Conservation (phyloP, 2,329 filamentous ascomycete species). For the Colletotrichum cereale region DNA sequence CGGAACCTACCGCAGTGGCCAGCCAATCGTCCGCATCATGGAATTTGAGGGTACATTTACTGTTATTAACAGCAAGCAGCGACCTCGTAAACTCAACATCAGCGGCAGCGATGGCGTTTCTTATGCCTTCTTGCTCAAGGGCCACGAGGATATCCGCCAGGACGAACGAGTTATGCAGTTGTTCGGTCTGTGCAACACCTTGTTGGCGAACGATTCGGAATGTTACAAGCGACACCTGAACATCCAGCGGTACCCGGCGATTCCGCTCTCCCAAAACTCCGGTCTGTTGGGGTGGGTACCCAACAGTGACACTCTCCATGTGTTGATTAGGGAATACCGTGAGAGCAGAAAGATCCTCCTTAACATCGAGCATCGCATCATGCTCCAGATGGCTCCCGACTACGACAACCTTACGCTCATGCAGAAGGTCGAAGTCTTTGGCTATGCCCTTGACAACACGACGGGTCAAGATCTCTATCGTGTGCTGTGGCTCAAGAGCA, state of each 20-base stretch:
- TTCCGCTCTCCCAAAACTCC: conserved; percentile 95
- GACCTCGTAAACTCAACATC: conserved; percentile 88
- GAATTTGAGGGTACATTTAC: conserved; percentile 91
- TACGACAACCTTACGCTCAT: conserved; percentile 99
- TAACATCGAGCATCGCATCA: conserved; percentile 99
- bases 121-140: conserved; percentile 94
- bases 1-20: conserved; percentile 87
- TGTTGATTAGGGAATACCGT: conserved; percentile 96
- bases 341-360: conserved; percentile 97
- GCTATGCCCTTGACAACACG: conserved; percentile 98
- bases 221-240: conserved; percentile 97
- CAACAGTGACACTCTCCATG: conserved; percentile 96
- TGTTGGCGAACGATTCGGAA: conserved; percentile 93
- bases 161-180: conserved; percentile 99
- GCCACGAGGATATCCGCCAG: conserved; percentile 99
- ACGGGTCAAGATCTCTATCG: conserved; percentile 98
- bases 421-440: conserved; percentile 99
- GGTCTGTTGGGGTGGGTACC: conserved; percentile 96
- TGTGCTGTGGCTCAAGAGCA: conserved; percentile 98
- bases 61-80: conserved; percentile 97
- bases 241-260: conserved; percentile 96
- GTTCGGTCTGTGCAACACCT: conserved; percentile 96
- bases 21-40: conserved; percentile 84
- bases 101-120: conserved; percentile 89
- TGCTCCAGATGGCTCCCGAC: conserved; percentile 99